Conservation (phyloP, 352 stramenopile species). For the Phytophthora crassamura region DNA sequence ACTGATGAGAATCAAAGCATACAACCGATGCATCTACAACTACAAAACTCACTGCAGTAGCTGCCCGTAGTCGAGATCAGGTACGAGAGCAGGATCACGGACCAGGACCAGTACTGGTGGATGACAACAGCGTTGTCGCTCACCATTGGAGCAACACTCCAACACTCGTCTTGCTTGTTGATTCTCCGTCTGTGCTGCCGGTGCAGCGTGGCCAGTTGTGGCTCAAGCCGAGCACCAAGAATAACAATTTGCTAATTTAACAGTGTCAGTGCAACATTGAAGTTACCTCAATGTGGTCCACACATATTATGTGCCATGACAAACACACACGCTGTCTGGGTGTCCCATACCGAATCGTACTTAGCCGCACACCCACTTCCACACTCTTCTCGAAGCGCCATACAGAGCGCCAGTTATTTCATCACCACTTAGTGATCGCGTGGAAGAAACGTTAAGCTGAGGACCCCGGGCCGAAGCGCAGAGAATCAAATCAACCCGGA, state of each 20-base stretch:
- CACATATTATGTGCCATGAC: too few species aligned
- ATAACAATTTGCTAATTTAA: too few species aligned
- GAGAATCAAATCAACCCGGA: constrained; percentile 26
- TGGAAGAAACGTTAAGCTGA: constrained; percentile 5
- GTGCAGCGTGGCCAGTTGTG: too few species aligned
- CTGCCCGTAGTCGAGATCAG: constrained; percentile 65
- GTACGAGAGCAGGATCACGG: constrained; percentile 56
- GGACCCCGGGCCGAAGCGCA: neutral
- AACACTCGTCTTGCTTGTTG: too few species aligned
- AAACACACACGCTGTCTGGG: too few species aligned
- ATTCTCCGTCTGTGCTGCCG: too few species aligned
- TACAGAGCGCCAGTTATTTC: constrained; percentile 11
- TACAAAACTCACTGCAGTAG: constrained; percentile 59
- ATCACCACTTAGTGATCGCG: neutral
- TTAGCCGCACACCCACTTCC: neutral
- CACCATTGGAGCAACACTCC: constrained; percentile 3
- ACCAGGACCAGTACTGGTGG: constrained; percentile 55
- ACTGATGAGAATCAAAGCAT: neutral
- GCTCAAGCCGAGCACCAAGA: too few species aligned
- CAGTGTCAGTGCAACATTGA: too few species aligned
- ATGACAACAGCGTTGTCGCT: constrained; percentile 16
- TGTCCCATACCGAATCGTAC: too few species aligned
- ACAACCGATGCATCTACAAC: neutral
- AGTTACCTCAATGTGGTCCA: too few species aligned
- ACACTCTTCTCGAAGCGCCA: constrained; percentile 20